Conservation (phyloP, 2,329 filamentous ascomycete species). For the Fusarium neocosmosporiellum region DNA sequence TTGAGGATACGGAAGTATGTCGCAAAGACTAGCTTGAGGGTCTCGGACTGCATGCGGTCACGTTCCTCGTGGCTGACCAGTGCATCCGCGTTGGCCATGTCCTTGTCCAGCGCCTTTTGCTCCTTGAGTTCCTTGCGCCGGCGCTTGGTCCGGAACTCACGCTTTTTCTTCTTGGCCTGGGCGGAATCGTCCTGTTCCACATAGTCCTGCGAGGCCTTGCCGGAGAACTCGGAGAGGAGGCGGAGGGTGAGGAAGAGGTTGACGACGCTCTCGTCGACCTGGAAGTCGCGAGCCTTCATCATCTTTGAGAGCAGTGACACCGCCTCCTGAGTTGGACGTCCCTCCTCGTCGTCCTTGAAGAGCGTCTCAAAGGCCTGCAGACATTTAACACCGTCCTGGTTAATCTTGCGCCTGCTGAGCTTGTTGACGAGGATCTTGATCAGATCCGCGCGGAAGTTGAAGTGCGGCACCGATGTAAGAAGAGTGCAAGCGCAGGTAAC, state of each 20-base stretch:
- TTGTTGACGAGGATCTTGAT: slow-evolving; percentile 89
- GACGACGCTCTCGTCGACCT: slow-evolving; percentile 84
- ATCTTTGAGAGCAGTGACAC: slow-evolving; percentile 89
- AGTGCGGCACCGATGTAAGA: slow-evolving; percentile 86
- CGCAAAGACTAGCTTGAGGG: slow-evolving; percentile 93
- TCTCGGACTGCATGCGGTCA: slow-evolving; percentile 94
- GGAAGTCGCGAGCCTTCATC: slow-evolving; percentile 90
- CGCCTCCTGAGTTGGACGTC: slow-evolving; percentile 86
- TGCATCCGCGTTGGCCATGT: slow-evolving; percentile 93
- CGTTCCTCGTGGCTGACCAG: slow-evolving; percentile 91
- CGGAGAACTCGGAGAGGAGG: slow-evolving; percentile 86
- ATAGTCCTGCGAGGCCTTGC: slow-evolving; percentile 82
- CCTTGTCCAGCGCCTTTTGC: slow-evolving; percentile 88
- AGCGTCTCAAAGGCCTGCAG: slow-evolving; percentile 82
- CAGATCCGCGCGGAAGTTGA: slow-evolving; percentile 93
- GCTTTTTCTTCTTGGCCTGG: slow-evolving; percentile 75
- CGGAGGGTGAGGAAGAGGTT: slow-evolving; percentile 93
- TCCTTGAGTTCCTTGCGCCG: slow-evolving; percentile 86
- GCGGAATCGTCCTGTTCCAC: slow-evolving; percentile 66
- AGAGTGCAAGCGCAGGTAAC: slow-evolving; percentile 88
- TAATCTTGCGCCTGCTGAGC: slow-evolving; percentile 77
- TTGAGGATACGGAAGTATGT: slow-evolving; percentile 96
- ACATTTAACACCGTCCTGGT: slow-evolving; percentile 82
- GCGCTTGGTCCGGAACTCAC: slow-evolving; percentile 89
- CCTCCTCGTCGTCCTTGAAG: slow-evolving; percentile 90